Evolutionary conservation across 306 rosid genomes (phyloP).

Genomic region (Glycine tomentella): DNA sequence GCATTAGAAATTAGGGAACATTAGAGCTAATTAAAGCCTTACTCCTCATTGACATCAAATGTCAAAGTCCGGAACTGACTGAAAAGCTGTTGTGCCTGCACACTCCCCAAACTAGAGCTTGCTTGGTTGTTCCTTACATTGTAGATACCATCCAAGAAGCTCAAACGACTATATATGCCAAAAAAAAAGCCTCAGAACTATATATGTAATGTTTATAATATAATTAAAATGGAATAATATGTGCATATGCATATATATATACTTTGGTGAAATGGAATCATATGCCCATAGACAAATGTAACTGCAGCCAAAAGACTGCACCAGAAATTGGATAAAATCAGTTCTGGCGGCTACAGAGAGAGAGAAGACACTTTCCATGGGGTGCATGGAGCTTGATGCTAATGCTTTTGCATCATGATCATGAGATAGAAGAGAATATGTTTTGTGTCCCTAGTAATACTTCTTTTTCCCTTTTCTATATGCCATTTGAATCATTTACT

Average conservation of each 20-base stretch:
- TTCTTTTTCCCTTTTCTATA: background rate
- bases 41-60: constrained; percentile 69
- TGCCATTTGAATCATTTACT: constrained; percentile 19
- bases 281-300: constrained; percentile 82
- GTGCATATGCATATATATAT: background rate
- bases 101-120: constrained; percentile 64
- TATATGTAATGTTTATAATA: background rate
- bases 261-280: constrained; percentile 62
- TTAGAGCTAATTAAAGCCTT: constrained; percentile 33
- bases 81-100: constrained; percentile 61
- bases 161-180: constrained; percentile 56
- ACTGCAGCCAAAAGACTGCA: constrained; percentile 66
- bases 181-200: background rate
- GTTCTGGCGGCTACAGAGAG: constrained; percentile 59
- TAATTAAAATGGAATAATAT: background rate
- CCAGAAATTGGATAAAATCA: constrained; percentile 51
- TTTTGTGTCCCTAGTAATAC: background rate
- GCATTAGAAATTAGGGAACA: background rate
- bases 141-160: constrained; percentile 72
- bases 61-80: constrained; percentile 51
- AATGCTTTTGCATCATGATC: constrained; percentile 33
- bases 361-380: constrained; percentile 65
- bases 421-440: background rate
- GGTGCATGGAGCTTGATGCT: background rate
- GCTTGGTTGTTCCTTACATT: constrained; percentile 57